These are phyloP conservation scores for Lachnellula occidentalis DNA, from an alignment of 2,329 filamentous ascomycete genomes.

Conservation along the genomic window DNA sequence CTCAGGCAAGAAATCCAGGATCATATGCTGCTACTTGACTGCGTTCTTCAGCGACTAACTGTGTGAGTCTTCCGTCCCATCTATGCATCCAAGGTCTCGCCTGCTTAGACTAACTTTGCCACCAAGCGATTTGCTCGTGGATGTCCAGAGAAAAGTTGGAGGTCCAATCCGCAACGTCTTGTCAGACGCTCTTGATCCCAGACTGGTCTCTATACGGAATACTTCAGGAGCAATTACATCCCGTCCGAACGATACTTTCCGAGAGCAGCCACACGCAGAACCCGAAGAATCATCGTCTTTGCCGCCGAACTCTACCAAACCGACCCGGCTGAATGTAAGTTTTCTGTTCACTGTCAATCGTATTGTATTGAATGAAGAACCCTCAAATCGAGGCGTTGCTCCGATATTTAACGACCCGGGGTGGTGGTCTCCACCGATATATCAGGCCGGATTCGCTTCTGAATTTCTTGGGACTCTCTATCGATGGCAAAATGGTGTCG, in stretches of 20 bases:
- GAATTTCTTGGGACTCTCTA: not conserved
- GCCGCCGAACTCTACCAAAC: not conserved
- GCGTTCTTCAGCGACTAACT: no score
- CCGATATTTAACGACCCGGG: not conserved
- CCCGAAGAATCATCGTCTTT: not conserved
- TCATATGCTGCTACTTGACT: no score
- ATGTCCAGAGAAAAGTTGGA: no score
- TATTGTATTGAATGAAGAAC: not conserved
- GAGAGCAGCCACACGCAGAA: not conserved
- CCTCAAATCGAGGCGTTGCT: not conserved
- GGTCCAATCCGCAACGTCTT: no score
- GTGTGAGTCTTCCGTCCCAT: no score
- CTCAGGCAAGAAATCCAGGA: no score
- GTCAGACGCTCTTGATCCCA: no score
- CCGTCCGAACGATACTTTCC: not conserved
- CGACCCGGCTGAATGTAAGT: not conserved
- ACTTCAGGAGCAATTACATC: no score
- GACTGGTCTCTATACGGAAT: no score
- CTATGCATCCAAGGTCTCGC: no score
- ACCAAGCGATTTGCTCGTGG: no score
- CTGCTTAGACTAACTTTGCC: no score
- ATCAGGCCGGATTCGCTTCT: not conserved
- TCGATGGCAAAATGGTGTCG: not conserved
- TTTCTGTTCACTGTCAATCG: not conserved
- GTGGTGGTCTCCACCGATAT: not conserved